These are phyloP conservation scores for Moesziomyces sp. DNA, from an alignment of 1,284 basidiomycete species.

Conservation along the genomic window DNA sequence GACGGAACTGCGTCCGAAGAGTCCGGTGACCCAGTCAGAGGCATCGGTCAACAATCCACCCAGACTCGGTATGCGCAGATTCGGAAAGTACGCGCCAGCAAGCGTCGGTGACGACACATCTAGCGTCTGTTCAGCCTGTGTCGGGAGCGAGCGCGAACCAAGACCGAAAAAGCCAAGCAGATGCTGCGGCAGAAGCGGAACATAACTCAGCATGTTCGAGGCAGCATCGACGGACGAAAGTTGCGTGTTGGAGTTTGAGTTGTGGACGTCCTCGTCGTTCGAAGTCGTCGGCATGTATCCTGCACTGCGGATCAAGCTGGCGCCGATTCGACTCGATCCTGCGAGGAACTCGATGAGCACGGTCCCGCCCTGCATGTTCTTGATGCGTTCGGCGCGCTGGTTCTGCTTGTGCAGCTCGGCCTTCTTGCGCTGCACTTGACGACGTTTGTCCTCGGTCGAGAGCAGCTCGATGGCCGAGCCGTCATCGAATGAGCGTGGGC, in stretches of 20 bases:
- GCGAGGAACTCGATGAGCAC: conserved; percentile 58
- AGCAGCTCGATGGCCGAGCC: conserved; percentile 35
- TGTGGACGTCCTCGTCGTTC: too few species aligned
- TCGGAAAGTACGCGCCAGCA: conserved; percentile 12
- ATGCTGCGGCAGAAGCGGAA: conserved; percentile 52
- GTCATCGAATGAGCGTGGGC: conserved; percentile 14
- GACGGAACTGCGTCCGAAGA: conserved; percentile 17
- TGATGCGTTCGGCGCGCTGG: conserved; percentile 14
- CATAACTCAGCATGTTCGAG: conserved; percentile 19
- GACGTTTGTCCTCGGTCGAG: conserved; percentile 14
- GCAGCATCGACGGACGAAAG: not conserved
- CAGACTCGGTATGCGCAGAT: conserved; percentile 7
- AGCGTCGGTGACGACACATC: not conserved
- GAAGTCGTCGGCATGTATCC: conserved; percentile 2
- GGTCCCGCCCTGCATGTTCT: conserved; percentile 52
- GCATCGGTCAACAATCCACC: conserved; percentile 6
- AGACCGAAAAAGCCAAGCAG: conserved; percentile 45
- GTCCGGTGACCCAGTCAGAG: conserved; percentile 19
- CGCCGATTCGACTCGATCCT: conserved; percentile 45
- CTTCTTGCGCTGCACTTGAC: conserved; percentile 9
- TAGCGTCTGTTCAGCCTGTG: not conserved
- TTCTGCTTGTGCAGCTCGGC: conserved; percentile 11
- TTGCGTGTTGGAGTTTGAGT: too few species aligned
- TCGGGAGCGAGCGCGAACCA: not conserved
- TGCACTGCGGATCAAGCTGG: conserved; percentile 41